Conservation (phyloP, 2,329 filamentous ascomycete genomes). For the Onygena corvina region DNA sequence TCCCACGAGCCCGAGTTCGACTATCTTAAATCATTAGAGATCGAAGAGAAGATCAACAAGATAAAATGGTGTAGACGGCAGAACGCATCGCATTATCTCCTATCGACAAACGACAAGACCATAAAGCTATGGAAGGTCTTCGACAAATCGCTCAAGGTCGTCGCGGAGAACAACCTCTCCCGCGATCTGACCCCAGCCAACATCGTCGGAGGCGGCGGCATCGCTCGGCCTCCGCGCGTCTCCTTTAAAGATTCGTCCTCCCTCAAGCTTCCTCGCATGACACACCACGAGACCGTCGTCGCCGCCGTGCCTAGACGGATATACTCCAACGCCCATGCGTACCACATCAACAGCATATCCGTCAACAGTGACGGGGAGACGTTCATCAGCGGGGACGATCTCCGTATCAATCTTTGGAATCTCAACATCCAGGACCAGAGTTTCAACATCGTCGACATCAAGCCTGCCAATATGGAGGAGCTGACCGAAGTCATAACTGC, state of each 20-base stretch:
- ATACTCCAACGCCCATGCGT: conserved; percentile 95
- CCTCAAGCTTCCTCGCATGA: conserved; percentile 87
- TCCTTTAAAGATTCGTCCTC: conserved; percentile 71
- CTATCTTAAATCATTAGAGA: conserved; percentile 97
- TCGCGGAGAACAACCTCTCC: conserved; percentile 96
- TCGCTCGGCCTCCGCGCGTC: conserved; percentile 57
- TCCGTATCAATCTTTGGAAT: conserved; percentile 98
- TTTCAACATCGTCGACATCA: conserved; percentile 99
- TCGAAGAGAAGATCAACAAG: conserved; percentile 99
- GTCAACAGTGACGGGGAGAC: conserved; percentile 99
- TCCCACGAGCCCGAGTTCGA: conserved; percentile 99
- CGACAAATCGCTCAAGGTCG: conserved; percentile 97
- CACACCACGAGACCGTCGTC: conserved; percentile 95
- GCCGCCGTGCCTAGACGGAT: conserved; percentile 90
- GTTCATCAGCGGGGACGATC: conserved; percentile 95
- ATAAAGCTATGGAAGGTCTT: conserved; percentile 99
- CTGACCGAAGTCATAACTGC: conserved; percentile 97
- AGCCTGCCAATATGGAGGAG: conserved; percentile 99
- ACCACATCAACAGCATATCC: conserved; percentile 99
- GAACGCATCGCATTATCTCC: conserved; percentile 94
- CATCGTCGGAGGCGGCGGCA: conserved; percentile 62
- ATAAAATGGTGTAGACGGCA: conserved; percentile 99
- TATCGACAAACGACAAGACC: conserved; percentile 98
- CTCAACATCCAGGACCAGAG: conserved; percentile 98
- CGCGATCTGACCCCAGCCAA: conserved; percentile 75